Evolutionary conservation across 1,139 yeast species (phyloP), one percentile per base, ranked within the genome.

Genomic region (Candida tunisiensis): DNA sequence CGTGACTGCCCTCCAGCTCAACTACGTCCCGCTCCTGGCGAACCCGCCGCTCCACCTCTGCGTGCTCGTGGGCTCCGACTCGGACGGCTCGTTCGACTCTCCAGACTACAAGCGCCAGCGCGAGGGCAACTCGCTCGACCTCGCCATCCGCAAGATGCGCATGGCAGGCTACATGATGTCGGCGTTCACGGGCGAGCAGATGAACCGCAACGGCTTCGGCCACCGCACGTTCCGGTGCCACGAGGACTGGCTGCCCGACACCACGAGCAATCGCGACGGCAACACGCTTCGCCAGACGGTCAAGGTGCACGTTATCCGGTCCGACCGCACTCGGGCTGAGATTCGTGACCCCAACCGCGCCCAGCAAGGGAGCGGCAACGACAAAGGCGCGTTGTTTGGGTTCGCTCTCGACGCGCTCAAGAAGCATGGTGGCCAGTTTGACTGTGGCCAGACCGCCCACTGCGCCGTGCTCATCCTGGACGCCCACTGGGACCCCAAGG

Each of bases 101-200:
- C 91, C 92, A 2, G 45, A 51, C 3, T 60, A 69, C 31, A 68
- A 69, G 35, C 38, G 51, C 15, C 49, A 54, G 22, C 50, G 62
- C 22, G 93, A 80, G 40, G 73, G 72, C 1, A 74, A 82, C 34
- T 68, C 62, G n/a, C 45, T 85, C 15, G 74, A 74, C 11, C 51
- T 72, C n/a, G 95, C 95, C 0, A 56, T 80, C 14, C 60, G 61
- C 37, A 83, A 80, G 47, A 49, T 88, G 38, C 69, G 93, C 40
- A 68, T 82, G 34, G 95, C 85, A 6, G 93, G 80, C 3, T 62
- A 94, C 41, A 49, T 88, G 49, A 82, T 83, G 93, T 85, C 82
- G 42, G 93, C 95, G 1, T 85, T 69, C 47, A 85, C 96, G 1
- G 74, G 74, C 39, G 95, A 88, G 39, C 95, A 85, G 45, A 82